Base-by-base conservation (phyloP, 2,329 filamentous ascomycete species). In the Fusarium pininemorale region DNA sequence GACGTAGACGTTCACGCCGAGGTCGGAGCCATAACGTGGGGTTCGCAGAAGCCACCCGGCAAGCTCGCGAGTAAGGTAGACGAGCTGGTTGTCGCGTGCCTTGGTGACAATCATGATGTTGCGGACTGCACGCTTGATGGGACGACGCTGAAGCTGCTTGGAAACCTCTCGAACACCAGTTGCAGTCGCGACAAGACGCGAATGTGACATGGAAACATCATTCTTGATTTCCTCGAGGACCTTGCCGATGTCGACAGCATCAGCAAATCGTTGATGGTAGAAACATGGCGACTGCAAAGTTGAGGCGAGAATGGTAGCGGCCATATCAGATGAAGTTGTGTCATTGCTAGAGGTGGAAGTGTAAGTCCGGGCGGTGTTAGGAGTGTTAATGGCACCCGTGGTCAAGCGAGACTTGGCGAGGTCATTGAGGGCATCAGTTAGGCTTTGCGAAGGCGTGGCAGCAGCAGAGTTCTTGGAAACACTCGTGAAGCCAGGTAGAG, bases 101-200 rank as follows among this genome's bases (percentile, higher is more conserved):
- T 98, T 99, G 70, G 96, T 99, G 74, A 99, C 94, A 79, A 99
- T 98, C 96, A 99, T 98, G 79, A 99, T 90, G 81, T 94, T 98
- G 79, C 90, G 91, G 53, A 99, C 95, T 16, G 95, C 95, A 75
- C 95, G 92, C 84, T 94, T 96, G 83, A 98, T 94, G 28, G 96
- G 96, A 45, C 94, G 90, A 63, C 96, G 91, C 84, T 98, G 96
- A 66, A 99, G 88, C 84, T 98, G 96, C 83, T 97, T 96, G 22
- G 95, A 97, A 18, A 99, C 95, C 83, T 99, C 96, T 60, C 96
- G 91, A 26, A 99, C 96, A 53, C 95, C 94, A 0, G 94, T 97
- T 57, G 96, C 96, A 2, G 96, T 99, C 85, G 98, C 96, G 79
- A 98, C 94, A 47, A 99, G 89, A 61, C 95, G 91, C 15, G 94